Base-by-base conservation (phyloP, 805 yeast genomes). In the Debaryomyces tyrocola region DNA sequence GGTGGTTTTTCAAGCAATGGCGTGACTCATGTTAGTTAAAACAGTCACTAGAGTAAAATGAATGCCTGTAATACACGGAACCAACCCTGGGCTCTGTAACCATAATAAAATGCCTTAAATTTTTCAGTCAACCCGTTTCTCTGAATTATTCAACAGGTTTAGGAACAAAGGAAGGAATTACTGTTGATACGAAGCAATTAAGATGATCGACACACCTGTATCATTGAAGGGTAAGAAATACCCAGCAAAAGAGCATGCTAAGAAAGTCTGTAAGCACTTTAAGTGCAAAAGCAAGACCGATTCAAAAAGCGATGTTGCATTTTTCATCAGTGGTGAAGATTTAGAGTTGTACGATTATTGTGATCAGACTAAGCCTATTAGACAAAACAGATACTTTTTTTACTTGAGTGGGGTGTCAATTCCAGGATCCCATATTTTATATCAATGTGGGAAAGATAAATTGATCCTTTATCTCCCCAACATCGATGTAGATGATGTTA, bases 311-410 rank as follows among this genome's bases (percentile, higher is more conserved):
- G 20, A 39, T 27, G 56, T 18, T 44, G 59, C 78, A 5, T 69
- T 84, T 52, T 83, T 83, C 53, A 65, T 85, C 39, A 81, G 83
- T 38, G 91, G 90, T 11, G 84, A 81, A 51, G 66, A 70, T 50
- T 60, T 76, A 24, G 83, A 79, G 56, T 67, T 77, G 39, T 81
- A 83, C 59, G 84, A 87, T 35, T 87, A 89, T 66, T 81, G 90
- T 59, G 99, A 92, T 66, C 90, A 84, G 55, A 73, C 82, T 2
- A 82, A 81, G 48, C 86, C 87, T 6, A 77, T 91, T 54, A 82
- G 96, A 70, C 99, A 94, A 66, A 87, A 89, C 66, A 77, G 98
- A 46, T 91, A 92, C 69, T 94, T 94, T 66, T 90, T 77, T 64
- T 94, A 92, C 60, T 69, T 94, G 34, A 71, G 90, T 4, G 99